Evolutionary conservation across 2,329 filamentous ascomycete species (phyloP), one percentile per base, ranked within the genome.

Genomic region (Elsinoe perseae): DNA sequence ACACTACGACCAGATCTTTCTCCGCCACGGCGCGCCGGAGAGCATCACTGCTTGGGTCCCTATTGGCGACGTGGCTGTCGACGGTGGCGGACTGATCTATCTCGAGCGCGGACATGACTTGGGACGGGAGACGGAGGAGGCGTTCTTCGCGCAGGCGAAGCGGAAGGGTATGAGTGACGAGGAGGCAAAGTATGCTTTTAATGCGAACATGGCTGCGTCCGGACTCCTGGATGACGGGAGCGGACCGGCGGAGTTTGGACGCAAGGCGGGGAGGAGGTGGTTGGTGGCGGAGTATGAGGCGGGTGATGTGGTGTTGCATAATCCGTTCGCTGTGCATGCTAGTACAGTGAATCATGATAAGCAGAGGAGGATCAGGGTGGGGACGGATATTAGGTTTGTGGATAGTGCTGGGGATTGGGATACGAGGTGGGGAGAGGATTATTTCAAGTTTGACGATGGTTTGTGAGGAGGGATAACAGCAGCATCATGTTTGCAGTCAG

Each of bases 211-310:
- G 66, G 78, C 82, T 70, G 68, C 71, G 0, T 78, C 73, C 0
- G 80, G 80, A 0, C 64, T 82, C 32, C 69, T 84, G 1, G 75
- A 75, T 8, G 75, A 81, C 27, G 74, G 72, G 0, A 40, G 36
- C n/a, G 36, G 36, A 5, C 76, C 79, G 1, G 70, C 69, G 18
- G 70, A 70, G 32, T 77, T 75, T 59, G 72, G 72, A 2, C 69
- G 70, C 21, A 68, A 69, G 2, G 69, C 76, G 56, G 73, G 66
- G 14, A 64, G 64, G 54, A 62, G 65, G 64, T 82, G 69, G 81
- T 70, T 73, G 67, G 77, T 72, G 65, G 79, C 68, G 60, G 75
- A 66, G 60, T 83, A 80, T 60, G 72, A 84, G 63, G 70, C 82
- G 58, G 71, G 80, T 20, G 67, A 82, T 64, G 71, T 79, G 5